Evolutionary conservation across 305 asterid genomes (phyloP), one percentile per base, ranked within the genome.

Genomic region (Rubia tinctorum): DNA sequence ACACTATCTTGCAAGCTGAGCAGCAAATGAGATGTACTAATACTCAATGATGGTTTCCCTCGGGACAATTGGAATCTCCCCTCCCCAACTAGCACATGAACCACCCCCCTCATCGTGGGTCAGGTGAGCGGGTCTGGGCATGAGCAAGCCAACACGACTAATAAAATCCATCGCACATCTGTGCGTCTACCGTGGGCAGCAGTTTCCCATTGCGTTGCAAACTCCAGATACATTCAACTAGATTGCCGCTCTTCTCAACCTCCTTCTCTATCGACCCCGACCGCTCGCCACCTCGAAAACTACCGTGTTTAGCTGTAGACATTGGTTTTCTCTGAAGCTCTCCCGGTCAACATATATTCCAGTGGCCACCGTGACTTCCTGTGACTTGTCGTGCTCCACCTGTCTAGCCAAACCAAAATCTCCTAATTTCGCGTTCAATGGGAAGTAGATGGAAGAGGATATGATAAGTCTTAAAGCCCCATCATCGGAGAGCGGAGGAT

Each of bases 291-390:
- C 98, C 84, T 93, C 98, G 0, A 93, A 79, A 71, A 86, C 79
- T 91, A 91, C 91, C 0, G 96, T 92, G 1, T 96, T 97, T 73
- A 93, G 82, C 97, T 89, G 60, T 88, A 91, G 1, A 88, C 89
- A 30, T 93, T 96, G 1, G 91, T 89, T 73, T 88, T 91, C 13
- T 93, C 98, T 0, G 89, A 83, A 23, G 97, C 98, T 2, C 97
- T 78, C 2, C 98, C 98, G 0, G 96, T 91, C 75, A 91, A 71
- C 76, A 93, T 74, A 73, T 93, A 93, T 67, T 93, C 98, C 0
- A 97, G 97, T 7, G 97, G 97, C 97, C 23, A 80, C 91, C 2
- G 97, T 91, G 0, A 96, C 96, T 43, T 87, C 94, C 0, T 96
- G 98, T 8, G 98, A 93, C 44, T 89, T 88, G 18, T 91, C 94